phyloP scores from a whole-genome alignment of 2,329 filamentous ascomycete species.

The Alternaria triticimaculans region DNA sequence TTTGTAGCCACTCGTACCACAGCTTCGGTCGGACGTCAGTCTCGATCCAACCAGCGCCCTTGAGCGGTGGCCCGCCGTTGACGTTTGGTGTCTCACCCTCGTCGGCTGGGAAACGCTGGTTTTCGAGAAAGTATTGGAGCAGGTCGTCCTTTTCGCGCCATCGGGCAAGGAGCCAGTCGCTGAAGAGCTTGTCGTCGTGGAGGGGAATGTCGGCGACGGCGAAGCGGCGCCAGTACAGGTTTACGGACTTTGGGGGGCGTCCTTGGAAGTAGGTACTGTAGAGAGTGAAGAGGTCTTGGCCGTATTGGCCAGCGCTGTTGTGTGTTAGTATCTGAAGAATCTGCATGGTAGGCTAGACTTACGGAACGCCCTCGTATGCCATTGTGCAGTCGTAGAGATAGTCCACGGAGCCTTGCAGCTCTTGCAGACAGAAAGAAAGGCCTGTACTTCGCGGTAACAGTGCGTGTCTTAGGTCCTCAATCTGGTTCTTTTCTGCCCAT shows the following conservation, averaged over 20 bases:
- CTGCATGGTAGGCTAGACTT: slow-evolving; percentile 54
- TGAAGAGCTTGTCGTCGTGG: slow-evolving; percentile 73
- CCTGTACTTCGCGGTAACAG: slow-evolving; percentile 83
- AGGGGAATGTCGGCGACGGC: slow-evolving; percentile 79
- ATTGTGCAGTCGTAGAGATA: slow-evolving; percentile 94
- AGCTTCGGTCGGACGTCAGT: slow-evolving; percentile 53
- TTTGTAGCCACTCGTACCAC: slow-evolving; percentile 52
- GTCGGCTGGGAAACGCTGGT: slow-evolving; percentile 82
- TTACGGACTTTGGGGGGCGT: slow-evolving; percentile 88
- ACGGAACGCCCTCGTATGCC: slow-evolving; percentile 92
- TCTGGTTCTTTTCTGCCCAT: slow-evolving; percentile 77
- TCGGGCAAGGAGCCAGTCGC: slow-evolving; percentile 78
- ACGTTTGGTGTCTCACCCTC: slow-evolving; percentile 24
- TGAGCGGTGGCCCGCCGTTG: slow-evolving; percentile 25
- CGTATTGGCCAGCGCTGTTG: slow-evolving; percentile 64
- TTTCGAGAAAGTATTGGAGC: slow-evolving; percentile 75
- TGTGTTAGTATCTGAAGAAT: background rate
- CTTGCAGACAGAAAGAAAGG: slow-evolving; percentile 77
- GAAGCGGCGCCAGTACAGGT: slow-evolving; percentile 95
- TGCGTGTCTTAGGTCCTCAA: slow-evolving; percentile 72
- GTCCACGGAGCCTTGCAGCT: slow-evolving; percentile 75
- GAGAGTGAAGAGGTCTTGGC: slow-evolving; percentile 86
- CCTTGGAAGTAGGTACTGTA: slow-evolving; percentile 87
- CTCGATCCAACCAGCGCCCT: slow-evolving; percentile 55
- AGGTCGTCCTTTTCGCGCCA: slow-evolving; percentile 93